Percentiles rank a stretch among this genome's conserved stretches.
Conservation (phyloP, 1,284 basidiomycete species). For the Chiua sp. region DNA sequence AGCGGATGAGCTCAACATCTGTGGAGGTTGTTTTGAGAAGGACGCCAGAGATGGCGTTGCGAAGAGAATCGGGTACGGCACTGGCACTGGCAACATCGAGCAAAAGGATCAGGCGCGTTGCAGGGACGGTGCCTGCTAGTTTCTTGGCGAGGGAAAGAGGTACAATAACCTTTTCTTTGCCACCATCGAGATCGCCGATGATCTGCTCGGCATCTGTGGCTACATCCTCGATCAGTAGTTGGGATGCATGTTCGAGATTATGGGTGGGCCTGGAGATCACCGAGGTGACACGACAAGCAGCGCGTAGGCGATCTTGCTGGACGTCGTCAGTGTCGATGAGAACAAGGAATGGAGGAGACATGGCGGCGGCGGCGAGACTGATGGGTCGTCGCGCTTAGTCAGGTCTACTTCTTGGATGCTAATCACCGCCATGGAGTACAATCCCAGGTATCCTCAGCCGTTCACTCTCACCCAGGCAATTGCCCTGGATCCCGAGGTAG, state of each 20-base stretch:
- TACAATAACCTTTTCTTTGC: slow-evolving; percentile 80
- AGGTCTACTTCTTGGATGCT: slow-evolving; percentile 1
- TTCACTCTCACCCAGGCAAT: slow-evolving; percentile 75
- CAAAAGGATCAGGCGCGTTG: slow-evolving; percentile 75
- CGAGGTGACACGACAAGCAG: slow-evolving; percentile 78
- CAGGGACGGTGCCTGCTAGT: slow-evolving; percentile 70
- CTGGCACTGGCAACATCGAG: slow-evolving; percentile 75
- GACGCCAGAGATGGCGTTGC: slow-evolving; percentile 76
- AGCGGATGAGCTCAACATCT: slow-evolving; percentile 73
- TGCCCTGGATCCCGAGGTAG: slow-evolving; percentile 65
- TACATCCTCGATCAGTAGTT: slow-evolving; percentile 61
- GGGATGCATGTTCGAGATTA: slow-evolving; percentile 41
- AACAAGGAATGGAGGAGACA: slow-evolving; percentile 57
- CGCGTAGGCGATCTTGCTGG: slow-evolving; percentile 54
- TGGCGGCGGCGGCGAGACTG: slow-evolving; percentile 3
- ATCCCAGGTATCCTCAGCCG: slow-evolving; percentile 70
- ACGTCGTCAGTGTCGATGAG: slow-evolving; percentile 53
- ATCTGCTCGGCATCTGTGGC: slow-evolving; percentile 61
- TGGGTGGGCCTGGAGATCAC: slow-evolving; percentile 58
- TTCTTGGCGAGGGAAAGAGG: slow-evolving; percentile 69
- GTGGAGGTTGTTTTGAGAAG: slow-evolving; percentile 73
- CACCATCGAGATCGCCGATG: slow-evolving; percentile 72
- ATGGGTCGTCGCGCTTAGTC: slow-evolving; percentile 25
- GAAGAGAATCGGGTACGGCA: slow-evolving; percentile 75
- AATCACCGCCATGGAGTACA: slow-evolving; percentile 63